A percentile compares a stretch with the other conserved stretches of the same genome.
phyloP scores from a whole-genome alignment of 2,329 filamentous ascomycete genomes.

The Cordyceps javanica region DNA sequence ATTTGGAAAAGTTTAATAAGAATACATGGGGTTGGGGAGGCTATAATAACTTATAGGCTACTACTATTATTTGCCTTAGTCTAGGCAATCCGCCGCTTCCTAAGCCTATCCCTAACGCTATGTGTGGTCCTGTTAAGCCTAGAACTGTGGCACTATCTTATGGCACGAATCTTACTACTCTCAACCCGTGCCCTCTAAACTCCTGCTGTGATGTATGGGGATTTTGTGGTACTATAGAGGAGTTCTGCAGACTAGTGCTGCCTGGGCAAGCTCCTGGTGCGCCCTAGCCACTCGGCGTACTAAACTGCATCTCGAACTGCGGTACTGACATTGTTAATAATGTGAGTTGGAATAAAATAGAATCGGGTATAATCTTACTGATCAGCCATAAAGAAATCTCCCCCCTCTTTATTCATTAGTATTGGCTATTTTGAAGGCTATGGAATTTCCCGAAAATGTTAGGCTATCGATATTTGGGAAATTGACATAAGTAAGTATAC shows the following conservation, averaged over 20 bases:
- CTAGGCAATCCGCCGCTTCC: conserved; percentile 29
- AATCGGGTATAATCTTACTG: background rate
- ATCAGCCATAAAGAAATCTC: background rate
- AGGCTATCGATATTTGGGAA: conserved; percentile 19
- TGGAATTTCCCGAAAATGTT: conserved; percentile 13
- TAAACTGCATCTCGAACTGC: conserved; percentile 12
- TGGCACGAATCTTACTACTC: conserved; percentile 16
- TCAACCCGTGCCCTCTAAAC: conserved; percentile 26
- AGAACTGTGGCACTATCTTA: conserved; percentile 20
- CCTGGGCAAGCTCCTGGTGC: background rate
- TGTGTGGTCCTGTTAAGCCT: conserved; percentile 29
- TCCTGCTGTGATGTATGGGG: conserved; percentile 32
- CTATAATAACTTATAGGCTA: conserved; percentile 21
- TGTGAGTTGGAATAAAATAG: background rate
- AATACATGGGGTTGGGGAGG: conserved; percentile 28
- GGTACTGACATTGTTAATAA: conserved; percentile 8
- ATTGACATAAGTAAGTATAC: conserved; percentile 16
- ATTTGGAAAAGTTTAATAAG: conserved; percentile 33
- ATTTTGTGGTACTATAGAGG: conserved; percentile 33
- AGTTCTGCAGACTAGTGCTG: conserved; percentile 28
- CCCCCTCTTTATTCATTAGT: background rate
- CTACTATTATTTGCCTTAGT: conserved; percentile 29
- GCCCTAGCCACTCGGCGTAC: background rate
- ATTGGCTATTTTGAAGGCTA: conserved; percentile 20
- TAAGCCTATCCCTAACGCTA: conserved; percentile 21